Evolutionary conservation across 1,139 yeast species (phyloP), one percentile per base, ranked within the genome.

Genomic region (Magnusiomyces fungicola): DNA sequence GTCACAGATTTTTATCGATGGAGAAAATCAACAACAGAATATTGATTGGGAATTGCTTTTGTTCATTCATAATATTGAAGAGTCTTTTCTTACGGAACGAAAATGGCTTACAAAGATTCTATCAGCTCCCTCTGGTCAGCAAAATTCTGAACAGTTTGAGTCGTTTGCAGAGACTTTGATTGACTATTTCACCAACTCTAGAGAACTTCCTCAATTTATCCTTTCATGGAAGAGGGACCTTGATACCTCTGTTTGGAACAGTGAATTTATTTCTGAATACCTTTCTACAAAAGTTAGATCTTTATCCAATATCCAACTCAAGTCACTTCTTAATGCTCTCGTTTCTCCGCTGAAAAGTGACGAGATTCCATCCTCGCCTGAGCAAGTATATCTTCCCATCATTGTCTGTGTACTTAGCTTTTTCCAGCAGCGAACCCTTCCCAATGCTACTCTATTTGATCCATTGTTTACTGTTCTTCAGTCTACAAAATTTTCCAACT

Each of bases 271-370:
- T 1, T 32, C 55, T 9, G 48, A 53, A 7, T 51, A 42, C 14
- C 45, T 58, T 19, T 46, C 54, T 7, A 25, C 39, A n/a, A 52
- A 53, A 30, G 48, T 58, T 18, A 50, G 46, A 12, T 34, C 50
- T 4, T 49, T 58, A 23, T 56, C 61, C 10, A 47, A 51, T 2
- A 53, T 50, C 22, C 62, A 58, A 30, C 48, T 58, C 22, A 53
- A 51, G 30, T 36, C 52, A 2, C 41, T 58, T 3, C 39, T 58
- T 5, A 49, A 48, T 9, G 23, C 32, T 1, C 40, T 54, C 6
- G 48, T 49, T 4, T 30, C 33, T 9, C 37, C 52, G 10, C n/a
- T 51, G 22, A 22, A 42, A 16, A 12, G 34, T 14, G 40, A 32
- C 19, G 30, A 37, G 16, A 22, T 23, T 3, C 21, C 25, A 6